phyloP scores from a whole-genome alignment of 768 basidiomycete species.

The Panellus pusillus region DNA sequence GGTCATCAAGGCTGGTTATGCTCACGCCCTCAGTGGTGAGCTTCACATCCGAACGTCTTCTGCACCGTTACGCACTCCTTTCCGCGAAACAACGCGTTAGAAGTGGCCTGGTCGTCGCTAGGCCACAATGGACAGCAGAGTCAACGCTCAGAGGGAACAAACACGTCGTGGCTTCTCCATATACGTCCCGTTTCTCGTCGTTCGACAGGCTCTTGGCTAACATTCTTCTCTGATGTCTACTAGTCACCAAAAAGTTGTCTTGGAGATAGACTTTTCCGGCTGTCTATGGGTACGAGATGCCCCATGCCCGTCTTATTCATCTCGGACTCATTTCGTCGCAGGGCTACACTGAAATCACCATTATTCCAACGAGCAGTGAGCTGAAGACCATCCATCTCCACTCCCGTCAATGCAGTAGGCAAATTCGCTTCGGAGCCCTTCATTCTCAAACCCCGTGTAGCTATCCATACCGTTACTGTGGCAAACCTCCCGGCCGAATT shows the following conservation, averaged over 20 bases:
- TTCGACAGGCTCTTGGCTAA: constrained; percentile 37
- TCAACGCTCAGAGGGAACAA: constrained; percentile 74
- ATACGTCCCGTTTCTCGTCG: constrained; percentile 60
- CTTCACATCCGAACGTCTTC: constrained; percentile 14
- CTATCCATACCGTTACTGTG: constrained; percentile 72
- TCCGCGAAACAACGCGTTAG: constrained; percentile 15
- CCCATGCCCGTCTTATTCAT: constrained; percentile 4
- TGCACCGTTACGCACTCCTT: constrained; percentile 28
- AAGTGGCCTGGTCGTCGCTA: constrained; percentile 13
- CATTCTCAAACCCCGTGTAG: constrained; percentile 38
- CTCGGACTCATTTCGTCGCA: constrained; percentile 34
- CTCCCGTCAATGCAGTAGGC: constrained; percentile 83
- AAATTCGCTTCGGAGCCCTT: neutral
- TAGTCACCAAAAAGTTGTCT: constrained; percentile 94
- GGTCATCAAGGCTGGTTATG: constrained; percentile 1
- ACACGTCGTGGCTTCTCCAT: constrained; percentile 82
- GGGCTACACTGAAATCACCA: constrained; percentile 94
- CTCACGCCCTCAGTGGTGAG: constrained; percentile 15
- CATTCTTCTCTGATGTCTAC: constrained; percentile 57
- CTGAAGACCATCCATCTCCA: constrained; percentile 86
- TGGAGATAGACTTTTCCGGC: constrained; percentile 92
- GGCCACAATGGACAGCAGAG: constrained; percentile 47
- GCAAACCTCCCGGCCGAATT: constrained; percentile 74
- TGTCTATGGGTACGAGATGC: constrained; percentile 66
- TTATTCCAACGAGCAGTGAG: constrained; percentile 77